Base-by-base conservation (phyloP, 352 stramenopile species). In the Phytophthora constricta region DNA sequence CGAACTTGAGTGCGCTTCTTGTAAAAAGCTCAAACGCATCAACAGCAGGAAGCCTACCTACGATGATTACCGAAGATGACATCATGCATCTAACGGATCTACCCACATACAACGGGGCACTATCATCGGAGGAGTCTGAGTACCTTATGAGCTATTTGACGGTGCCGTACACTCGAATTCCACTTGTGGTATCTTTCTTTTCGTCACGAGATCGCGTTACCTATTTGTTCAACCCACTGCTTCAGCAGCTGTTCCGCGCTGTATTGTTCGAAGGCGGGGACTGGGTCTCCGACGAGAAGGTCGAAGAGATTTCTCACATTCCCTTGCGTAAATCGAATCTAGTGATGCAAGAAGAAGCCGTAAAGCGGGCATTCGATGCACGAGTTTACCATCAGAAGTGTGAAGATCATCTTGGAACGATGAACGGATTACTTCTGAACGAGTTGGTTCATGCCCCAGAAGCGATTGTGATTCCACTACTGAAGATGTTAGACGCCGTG, bases 131-230 rank as follows among this genome's bases (percentile, higher is more conserved):
- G 55, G 97, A 99, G 67, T 97, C 94, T 0, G 97, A 99, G 77
- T 96, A 98, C 11, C 92, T 99, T 56, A 91, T 99, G 60, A 97
- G 98, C 69, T 99, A 99, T 73, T 87, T 99, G 55, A 99, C 98
- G 5, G 98, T 98, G 9, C 98, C 98, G 27, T 99, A 99, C 68
- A 93, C 98, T 27, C 76, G 97, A 20, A 99, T 99, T 65, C 98
- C 98, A 31, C 85, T 99, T 5, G 89, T 99, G 27, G 74, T 98
- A 9, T 95, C 98, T 45, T 99, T 99, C 62, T 99, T 99, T 60
- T 90, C 97, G 7, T 96, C 87, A 13, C 77, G 90, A 42, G 90
- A 97, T 52, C 86, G 91, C 14, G 84, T 97, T 20, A 95, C 89
- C 27, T 96, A 97, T 65, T 68, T 97, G 25, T 96, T 96, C 54